Evolutionary conservation across 2,329 filamentous ascomycete species (phyloP).

Genomic region (Aphanoascus verrucosus): DNA sequence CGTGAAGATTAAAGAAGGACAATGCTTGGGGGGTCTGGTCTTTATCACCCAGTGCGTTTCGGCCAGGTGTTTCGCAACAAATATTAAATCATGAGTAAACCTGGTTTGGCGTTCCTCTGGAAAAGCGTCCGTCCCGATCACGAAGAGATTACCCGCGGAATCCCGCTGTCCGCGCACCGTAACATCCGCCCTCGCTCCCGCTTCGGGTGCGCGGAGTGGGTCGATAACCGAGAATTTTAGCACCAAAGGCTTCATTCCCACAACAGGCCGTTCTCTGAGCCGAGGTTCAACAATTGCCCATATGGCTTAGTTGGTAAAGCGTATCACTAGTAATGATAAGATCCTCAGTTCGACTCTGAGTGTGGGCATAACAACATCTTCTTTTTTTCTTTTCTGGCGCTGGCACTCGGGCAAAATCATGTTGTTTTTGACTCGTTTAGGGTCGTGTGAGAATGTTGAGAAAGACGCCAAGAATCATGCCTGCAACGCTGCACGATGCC

Average conservation of each 20-base stretch:
- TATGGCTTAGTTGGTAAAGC: constrained; percentile 30
- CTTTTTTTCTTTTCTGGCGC: constrained; percentile 10
- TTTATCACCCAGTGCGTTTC: constrained; percentile 11
- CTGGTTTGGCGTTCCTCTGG: too few species aligned
- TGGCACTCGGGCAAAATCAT: too few species aligned
- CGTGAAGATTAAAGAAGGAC: too few species aligned
- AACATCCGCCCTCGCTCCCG: background rate
- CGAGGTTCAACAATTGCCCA: constrained; percentile 16
- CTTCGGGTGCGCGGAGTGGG: background rate
- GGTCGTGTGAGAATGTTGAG: too few species aligned
- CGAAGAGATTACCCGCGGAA: too few species aligned
- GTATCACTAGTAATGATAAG: constrained; percentile 32
- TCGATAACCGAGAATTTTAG: constrained; percentile 25
- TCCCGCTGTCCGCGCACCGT: background rate
- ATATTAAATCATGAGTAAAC: constrained; percentile 12
- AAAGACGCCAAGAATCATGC: background rate
- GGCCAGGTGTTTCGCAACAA: constrained; percentile 10
- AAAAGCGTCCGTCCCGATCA: too few species aligned
- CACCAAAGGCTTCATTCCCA: background rate
- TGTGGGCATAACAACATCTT: constrained; percentile 20
- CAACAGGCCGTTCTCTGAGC: background rate
- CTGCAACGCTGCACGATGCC: too few species aligned
- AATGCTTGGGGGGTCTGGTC: too few species aligned
- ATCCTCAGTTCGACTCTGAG: constrained; percentile 29
- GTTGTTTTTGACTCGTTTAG: too few species aligned